phyloP scores from a whole-genome alignment of 768 basidiomycete species.

The Rhizopogon roseolus region DNA sequence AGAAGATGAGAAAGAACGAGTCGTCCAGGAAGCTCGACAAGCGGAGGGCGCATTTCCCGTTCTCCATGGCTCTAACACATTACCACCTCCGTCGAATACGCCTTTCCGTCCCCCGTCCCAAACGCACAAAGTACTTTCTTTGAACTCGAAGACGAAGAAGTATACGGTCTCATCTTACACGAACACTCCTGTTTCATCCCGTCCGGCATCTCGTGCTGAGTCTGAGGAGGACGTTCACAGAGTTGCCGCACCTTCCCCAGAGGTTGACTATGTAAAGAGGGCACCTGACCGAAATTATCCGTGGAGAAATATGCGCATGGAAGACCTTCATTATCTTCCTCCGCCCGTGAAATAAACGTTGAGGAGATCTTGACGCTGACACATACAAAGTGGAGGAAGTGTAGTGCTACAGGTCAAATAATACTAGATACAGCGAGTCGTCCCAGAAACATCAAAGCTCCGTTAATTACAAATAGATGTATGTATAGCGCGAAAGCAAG shows the following conservation, averaged over 20 bases:
- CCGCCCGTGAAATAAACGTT: conserved; percentile 7
- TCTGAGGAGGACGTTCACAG: conserved; percentile 33
- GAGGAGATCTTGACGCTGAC: neutral
- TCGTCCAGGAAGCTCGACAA: conserved; percentile 40
- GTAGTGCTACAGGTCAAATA: too few species aligned
- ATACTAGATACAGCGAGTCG: neutral
- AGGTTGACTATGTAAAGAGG: conserved; percentile 31
- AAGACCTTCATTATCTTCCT: conserved; percentile 33
- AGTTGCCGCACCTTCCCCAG: conserved; percentile 32
- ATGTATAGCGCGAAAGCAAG: neutral
- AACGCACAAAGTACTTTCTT: conserved; percentile 56
- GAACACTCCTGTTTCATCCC: conserved; percentile 24
- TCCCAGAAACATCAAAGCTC: neutral
- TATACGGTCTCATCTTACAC: conserved; percentile 52
- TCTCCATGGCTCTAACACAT: conserved; percentile 23
- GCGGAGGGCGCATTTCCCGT: conserved; percentile 62
- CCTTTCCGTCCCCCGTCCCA: conserved; percentile 27
- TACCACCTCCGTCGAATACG: conserved; percentile 7
- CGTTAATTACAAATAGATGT: neutral
- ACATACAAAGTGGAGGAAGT: neutral
- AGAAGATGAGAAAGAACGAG: conserved; percentile 41
- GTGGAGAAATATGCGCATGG: conserved; percentile 39
- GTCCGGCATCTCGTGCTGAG: conserved; percentile 30
- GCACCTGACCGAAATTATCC: conserved; percentile 27
- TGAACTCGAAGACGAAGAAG: conserved; percentile 47